These are phyloP conservation scores for Neopestalotiopsis rosae DNA, from an alignment of 2,329 filamentous ascomycete species.

Conservation along the genomic window DNA sequence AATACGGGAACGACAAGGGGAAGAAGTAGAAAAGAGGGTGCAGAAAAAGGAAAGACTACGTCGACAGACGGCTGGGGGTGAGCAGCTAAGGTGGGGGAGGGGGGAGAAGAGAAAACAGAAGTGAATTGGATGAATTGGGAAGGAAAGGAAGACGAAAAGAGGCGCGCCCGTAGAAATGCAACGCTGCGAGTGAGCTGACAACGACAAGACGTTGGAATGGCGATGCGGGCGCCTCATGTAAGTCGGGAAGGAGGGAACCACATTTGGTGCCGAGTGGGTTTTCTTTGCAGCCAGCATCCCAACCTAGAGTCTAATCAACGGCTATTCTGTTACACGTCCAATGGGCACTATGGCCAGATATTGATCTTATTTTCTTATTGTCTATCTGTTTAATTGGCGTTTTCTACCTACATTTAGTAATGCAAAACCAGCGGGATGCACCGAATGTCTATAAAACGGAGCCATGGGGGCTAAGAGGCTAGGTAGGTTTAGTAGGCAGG, in stretches of 20 bases:
- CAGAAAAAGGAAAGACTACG: background rate
- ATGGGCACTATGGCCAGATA: background rate
- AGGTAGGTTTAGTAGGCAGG: too few species aligned
- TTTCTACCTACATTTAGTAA: background rate
- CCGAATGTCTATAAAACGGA: conserved; percentile 17
- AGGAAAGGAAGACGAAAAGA: conserved; percentile 4
- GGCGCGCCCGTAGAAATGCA: conserved; percentile 1
- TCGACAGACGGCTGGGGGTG: background rate
- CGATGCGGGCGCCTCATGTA: conserved; percentile 9
- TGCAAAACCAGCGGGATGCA: conserved; percentile 13
- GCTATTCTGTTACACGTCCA: background rate
- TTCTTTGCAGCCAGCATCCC: background rate
- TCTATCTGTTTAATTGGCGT: background rate
- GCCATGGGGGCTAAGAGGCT: background rate
- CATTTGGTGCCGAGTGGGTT: background rate
- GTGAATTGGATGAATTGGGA: background rate
- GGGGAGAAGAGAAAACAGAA: background rate
- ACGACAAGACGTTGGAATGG: conserved; percentile 7
- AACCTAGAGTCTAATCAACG: conserved; percentile 1
- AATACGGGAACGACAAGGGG: conserved; percentile 1
- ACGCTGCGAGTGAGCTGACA: background rate
- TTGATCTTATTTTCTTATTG: background rate
- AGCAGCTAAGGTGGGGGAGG: background rate
- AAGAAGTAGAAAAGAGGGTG: background rate
- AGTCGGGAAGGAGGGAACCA: conserved; percentile 20